phyloP scores from a whole-genome alignment of 345 rosid species.

The Populus tremula region DNA sequence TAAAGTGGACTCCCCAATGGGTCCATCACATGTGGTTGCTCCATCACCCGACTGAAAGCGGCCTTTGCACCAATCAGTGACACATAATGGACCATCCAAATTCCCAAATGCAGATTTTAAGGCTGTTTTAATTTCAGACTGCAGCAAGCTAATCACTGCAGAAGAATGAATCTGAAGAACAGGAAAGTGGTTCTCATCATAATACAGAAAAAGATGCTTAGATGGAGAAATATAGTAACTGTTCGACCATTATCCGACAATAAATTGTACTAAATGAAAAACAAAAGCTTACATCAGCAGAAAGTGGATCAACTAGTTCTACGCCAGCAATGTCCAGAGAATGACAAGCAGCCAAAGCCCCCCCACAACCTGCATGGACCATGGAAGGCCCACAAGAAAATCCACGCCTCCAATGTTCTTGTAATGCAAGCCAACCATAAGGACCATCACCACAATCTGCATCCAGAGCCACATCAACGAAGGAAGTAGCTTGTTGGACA shows the following conservation, averaged over 20 bases:
- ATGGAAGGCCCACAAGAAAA: constrained; percentile 92
- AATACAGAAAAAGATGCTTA: neutral
- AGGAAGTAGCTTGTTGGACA: constrained; percentile 97
- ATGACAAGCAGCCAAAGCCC: constrained; percentile 91
- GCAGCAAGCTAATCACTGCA: constrained; percentile 75
- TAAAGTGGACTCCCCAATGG: constrained; percentile 64
- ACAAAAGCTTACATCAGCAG: constrained; percentile 73
- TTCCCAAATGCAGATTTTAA: constrained; percentile 79
- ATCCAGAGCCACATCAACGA: constrained; percentile 91
- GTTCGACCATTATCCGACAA: constrained; percentile 9
- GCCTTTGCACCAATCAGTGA: constrained; percentile 96
- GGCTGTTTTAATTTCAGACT: constrained; percentile 83
- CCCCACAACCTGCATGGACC: constrained; percentile 99
- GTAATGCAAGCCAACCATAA: constrained; percentile 95
- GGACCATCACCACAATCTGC: constrained; percentile 93
- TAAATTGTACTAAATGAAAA: constrained; percentile 12
- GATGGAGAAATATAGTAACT: neutral
- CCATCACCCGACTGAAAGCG: constrained; percentile 59
- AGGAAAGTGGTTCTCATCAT: constrained; percentile 1
- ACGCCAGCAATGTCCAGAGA: constrained; percentile 88
- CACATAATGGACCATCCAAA: constrained; percentile 87
- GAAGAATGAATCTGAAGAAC: constrained; percentile 72
- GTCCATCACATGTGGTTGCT: constrained; percentile 62
- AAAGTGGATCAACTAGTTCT: constrained; percentile 93
- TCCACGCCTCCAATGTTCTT: constrained; percentile 94